phyloP scores from a whole-genome alignment of 495 filamentous ascomycete genomes.

The Usnea hakonensis region DNA sequence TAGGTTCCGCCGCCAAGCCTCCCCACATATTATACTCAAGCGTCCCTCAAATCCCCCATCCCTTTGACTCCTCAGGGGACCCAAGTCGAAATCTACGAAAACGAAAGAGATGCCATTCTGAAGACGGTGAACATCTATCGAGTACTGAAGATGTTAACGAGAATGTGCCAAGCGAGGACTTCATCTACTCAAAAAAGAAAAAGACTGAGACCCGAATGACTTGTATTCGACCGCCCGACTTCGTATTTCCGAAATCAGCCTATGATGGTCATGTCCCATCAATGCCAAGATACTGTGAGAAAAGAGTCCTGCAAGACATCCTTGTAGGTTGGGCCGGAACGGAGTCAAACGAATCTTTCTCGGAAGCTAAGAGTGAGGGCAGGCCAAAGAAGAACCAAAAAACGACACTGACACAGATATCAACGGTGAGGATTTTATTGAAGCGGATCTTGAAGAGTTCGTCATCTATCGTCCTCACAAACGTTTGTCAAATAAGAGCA shows the following conservation, averaged over 20 bases:
- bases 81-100: neutral
- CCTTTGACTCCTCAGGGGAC: neutral
- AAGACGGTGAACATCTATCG: neutral
- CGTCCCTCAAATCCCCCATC: neutral
- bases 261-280: constrained; percentile 27
- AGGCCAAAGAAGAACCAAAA: constrained; percentile 8
- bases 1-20: constrained; percentile 4
- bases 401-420: neutral
- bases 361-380: neutral
- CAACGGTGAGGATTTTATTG: constrained; percentile 29
- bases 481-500: constrained; percentile 16
- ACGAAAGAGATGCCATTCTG: neutral
- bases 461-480: constrained; percentile 39
- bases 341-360: neutral
- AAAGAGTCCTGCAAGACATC: constrained; percentile 24
- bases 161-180: neutral
- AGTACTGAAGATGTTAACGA: neutral
- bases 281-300: constrained; percentile 27
- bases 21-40: neutral
- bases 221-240: constrained; percentile 13
- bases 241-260: constrained; percentile 33
- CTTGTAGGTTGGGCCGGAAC: constrained; percentile 19
- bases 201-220: neutral
- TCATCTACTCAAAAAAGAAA: neutral
- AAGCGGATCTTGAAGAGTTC: constrained; percentile 45